Evolutionary conservation across 768 basidiomycete species (phyloP).

Genomic region (Leccinum ochraceum): DNA sequence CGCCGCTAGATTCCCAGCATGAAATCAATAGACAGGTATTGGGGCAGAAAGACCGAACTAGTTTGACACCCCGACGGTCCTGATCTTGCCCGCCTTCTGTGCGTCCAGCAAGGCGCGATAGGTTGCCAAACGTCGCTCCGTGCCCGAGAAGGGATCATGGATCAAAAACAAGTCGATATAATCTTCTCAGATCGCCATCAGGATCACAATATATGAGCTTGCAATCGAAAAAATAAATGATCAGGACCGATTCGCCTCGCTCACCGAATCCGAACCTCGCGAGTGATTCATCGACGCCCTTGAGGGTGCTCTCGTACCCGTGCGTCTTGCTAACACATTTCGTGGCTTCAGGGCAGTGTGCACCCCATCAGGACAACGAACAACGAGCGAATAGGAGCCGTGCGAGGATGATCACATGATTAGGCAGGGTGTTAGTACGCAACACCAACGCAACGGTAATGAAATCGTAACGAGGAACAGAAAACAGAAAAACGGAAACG

Average conservation of each 20-base stretch:
- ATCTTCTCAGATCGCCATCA: conserved; percentile 33
- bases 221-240: neutral
- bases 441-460: neutral
- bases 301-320: conserved; percentile 61
- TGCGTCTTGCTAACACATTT: conserved; percentile 60
- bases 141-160: conserved; percentile 69
- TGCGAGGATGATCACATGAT: neutral
- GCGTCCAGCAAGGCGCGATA: conserved; percentile 70
- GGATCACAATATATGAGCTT: neutral
- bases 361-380: neutral
- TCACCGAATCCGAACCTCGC: conserved; percentile 58
- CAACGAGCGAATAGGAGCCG: neutral
- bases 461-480: neutral
- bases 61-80: conserved; percentile 80
- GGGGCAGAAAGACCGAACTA: conserved; percentile 49
- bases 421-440: neutral
- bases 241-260: conserved; percentile 14
- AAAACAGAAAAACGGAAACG: neutral
- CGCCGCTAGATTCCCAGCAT: conserved; percentile 43
- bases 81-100: conserved; percentile 64
- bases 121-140: conserved; percentile 62
- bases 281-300: conserved; percentile 63
- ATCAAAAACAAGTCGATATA: conserved; percentile 79
- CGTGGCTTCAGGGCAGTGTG: conserved; percentile 42
- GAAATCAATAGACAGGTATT: neutral